phyloP scores from a whole-genome alignment of 345 rosid genomes.

The Eucalyptus camaldulensis region DNA sequence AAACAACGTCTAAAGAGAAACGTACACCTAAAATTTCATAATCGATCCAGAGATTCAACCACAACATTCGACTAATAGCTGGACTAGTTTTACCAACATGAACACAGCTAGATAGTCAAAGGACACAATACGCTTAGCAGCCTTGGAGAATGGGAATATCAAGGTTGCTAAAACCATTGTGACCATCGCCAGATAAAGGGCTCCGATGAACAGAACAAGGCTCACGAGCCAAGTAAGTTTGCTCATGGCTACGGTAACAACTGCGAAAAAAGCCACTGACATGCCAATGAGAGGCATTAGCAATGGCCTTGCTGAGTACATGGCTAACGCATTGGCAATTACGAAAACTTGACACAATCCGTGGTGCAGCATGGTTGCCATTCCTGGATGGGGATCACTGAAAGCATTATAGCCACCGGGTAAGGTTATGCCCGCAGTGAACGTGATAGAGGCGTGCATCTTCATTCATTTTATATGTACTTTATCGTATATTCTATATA shows the following conservation, averaged over 20 bases:
- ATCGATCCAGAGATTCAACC: too few relatives aligned
- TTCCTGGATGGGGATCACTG: not conserved
- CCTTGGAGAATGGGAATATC: not conserved
- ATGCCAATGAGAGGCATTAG: not conserved
- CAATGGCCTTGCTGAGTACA: not conserved
- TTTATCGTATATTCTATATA: too few relatives aligned
- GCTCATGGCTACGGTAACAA: fast-evolving
- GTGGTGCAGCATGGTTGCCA: not conserved
- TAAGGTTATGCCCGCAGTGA: not conserved
- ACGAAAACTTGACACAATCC: not conserved
- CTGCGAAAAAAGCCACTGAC: not conserved
- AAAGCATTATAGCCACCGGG: not conserved
- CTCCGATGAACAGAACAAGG: not conserved
- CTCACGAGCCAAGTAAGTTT: not conserved
- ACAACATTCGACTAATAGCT: too few relatives aligned
- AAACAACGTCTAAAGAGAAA: too few relatives aligned
- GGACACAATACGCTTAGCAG: not conserved
- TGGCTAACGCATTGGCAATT: not conserved
- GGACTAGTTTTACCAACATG: too few relatives aligned
- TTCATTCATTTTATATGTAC: too few relatives aligned
- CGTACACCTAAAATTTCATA: too few relatives aligned
- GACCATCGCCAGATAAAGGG: not conserved
- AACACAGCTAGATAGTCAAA: not conserved
- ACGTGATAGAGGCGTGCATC: not conserved
- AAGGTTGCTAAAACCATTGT: not conserved